Base-by-base conservation (phyloP, 2,329 filamentous ascomycete genomes). In the Sporothrix variecibatus region DNA sequence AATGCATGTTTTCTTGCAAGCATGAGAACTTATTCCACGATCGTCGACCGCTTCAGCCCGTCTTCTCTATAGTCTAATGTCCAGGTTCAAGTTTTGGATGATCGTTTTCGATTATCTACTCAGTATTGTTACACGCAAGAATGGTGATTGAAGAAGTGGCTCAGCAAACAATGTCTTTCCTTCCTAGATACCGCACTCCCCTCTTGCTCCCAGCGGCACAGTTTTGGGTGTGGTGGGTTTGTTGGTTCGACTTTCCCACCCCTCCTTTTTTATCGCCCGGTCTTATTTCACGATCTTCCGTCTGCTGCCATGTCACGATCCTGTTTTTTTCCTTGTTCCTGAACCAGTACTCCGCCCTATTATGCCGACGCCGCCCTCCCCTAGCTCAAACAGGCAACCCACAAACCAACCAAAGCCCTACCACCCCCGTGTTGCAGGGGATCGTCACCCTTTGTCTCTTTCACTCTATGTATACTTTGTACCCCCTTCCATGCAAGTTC, bases 321-420 rank as follows among this genome's bases (percentile, higher is more conserved):
- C 34, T 23, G 60, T 38, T 60, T 60, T 60, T 60, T 28, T 28
- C 0, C 12, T 26, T 51, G 46, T 51, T 51, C n/a, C n/a, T 28
- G 23, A 56, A 26, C 9, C 51, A 15, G 34, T 64, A 11, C 60
- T 64, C 60, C 60, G 34, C 62, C 62, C 28, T 34, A 26, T 51
- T 34, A 12, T 49, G 43, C 43, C 12, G 4, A 49, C 43, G 15
- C 43, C 43, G 12, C 15, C 43, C 3, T 49, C 40, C 15, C 53
- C 62, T 46, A 65, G 62, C n/a, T 65, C 62, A 65, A 40, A 65
- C 62, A 26, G 62, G 62, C 38, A 46, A 17, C 62, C 11, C 62
- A 46, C 62, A 65, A 15, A 11, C 46, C 11, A 11, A 3, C 51
- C 23, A n/a, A 46, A 43, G 38, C 3, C n/a, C 38, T 26, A 23